These are phyloP conservation scores for Sordaria brevicollis DNA, from an alignment of 495 filamentous ascomycete species.

Conservation along the genomic window DNA sequence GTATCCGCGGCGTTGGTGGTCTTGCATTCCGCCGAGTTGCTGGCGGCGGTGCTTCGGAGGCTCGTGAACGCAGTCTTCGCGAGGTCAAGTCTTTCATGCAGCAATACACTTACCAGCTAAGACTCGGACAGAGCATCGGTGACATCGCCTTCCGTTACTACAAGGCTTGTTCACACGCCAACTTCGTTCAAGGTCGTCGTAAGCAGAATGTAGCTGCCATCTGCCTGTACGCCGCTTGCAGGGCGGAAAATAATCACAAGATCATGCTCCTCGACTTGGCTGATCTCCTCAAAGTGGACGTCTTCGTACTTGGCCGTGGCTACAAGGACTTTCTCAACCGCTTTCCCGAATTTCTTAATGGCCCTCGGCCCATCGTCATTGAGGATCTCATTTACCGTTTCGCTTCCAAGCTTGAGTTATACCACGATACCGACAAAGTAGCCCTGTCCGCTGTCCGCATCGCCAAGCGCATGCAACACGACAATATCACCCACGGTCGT, in stretches of 20 bases:
- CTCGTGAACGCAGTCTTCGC: slow-evolving; percentile 60
- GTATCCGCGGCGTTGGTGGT: slow-evolving; percentile 32
- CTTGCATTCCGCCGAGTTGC: slow-evolving; percentile 26
- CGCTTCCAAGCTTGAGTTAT: slow-evolving; percentile 82
- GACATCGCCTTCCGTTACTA: slow-evolving; percentile 62
- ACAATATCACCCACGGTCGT: slow-evolving; percentile 92
- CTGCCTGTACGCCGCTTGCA: slow-evolving; percentile 79
- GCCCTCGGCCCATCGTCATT: slow-evolving; percentile 52
- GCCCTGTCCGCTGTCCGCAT: slow-evolving; percentile 78
- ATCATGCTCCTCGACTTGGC: slow-evolving; percentile 93
- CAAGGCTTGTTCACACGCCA: slow-evolving; percentile 62
- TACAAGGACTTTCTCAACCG: slow-evolving; percentile 67
- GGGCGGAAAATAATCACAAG: slow-evolving; percentile 48
- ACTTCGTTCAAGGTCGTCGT: slow-evolving; percentile 86
- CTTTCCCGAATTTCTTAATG: slow-evolving; percentile 44
- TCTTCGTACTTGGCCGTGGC: slow-evolving; percentile 77
- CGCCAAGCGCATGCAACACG: slow-evolving; percentile 81
- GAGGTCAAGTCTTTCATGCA: slow-evolving; percentile 42
- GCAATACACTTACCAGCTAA: slow-evolving; percentile 35
- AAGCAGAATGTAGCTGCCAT: slow-evolving; percentile 74
- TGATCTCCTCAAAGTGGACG: slow-evolving; percentile 77
- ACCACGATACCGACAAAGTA: slow-evolving; percentile 60
- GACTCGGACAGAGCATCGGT: slow-evolving; percentile 47
- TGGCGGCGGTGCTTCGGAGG: slow-evolving; percentile 31
- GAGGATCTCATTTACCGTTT: slow-evolving; percentile 86